Base-by-base conservation (phyloP, 2,329 filamentous ascomycete genomes). In the Aspergillus unguis region DNA sequence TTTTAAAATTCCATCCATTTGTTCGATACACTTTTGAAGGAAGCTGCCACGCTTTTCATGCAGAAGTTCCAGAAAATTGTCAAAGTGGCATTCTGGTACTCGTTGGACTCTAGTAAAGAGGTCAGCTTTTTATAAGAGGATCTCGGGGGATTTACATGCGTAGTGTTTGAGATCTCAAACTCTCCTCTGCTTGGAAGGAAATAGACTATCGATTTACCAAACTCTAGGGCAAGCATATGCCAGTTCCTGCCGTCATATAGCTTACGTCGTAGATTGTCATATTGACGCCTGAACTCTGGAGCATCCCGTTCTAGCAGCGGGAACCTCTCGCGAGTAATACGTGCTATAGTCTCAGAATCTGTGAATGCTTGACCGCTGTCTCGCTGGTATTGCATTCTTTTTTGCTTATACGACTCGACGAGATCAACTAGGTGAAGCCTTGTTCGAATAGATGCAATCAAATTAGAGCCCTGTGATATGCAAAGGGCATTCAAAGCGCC, bases 201-300 rank as follows among this genome's bases (percentile, higher is more conserved):
- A 45, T 45, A 45, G 43, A 45, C 43, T 26, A 45, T 45, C 27
- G 43, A 45, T 45, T 45, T 45, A 45, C 43, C 43, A 45, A 45
- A 45, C 43, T 45, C 43, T 36, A 45, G 31, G 31, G 31, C 43
- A 45, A 45, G 43, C 32, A 45, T 45, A 45, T 45, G 43, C 43
- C 43, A 45, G 43, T 45, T 45, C 29, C 43, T 35, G 43, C 43
- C 11, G 23, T 45, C 23, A 45, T 45, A 45, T 36, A 36, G 43
- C 27, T 45, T 45, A 45, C 43, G 23, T 45, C 23, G 31, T 45
- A 45, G 43, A 25, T 11, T 45, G n/a, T 44, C 6, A 44, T 44
- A 44, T 44, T 44, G 23, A 33, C 17, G 43, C 43, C 29, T 44
- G 43, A 44, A 44, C 11, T 35, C 43, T 35, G 43, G 43, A 44